These are phyloP conservation scores for Obba rivulosa DNA, from an alignment of 768 basidiomycete genomes.

Conservation along the genomic window DNA sequence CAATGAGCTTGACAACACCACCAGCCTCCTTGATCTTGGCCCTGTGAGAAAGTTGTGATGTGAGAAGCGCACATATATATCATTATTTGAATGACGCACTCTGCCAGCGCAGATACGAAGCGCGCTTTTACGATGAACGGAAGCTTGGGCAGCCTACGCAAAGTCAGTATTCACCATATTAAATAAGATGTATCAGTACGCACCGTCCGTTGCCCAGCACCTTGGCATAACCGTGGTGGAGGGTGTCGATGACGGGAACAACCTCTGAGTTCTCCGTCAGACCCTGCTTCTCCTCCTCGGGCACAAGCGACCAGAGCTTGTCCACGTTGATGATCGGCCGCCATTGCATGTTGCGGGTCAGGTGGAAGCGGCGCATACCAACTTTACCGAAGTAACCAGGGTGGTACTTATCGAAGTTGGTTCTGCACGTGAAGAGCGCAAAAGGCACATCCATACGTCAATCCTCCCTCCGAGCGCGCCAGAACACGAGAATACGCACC, in stretches of 20 bases:
- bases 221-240: conserved; percentile 82
- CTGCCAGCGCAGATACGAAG: conserved; percentile 84
- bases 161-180: neutral
- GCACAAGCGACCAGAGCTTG: conserved; percentile 92
- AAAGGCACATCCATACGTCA: neutral
- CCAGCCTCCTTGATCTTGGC: conserved; percentile 89
- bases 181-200: conserved; percentile 26
- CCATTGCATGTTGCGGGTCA: conserved; percentile 88
- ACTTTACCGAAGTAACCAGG: conserved; percentile 99
- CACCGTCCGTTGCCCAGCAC: conserved; percentile 92
- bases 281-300: conserved; percentile 75
- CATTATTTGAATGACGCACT: conserved; percentile 39
- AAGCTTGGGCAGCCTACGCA: conserved; percentile 68
- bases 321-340: conserved; percentile 97
- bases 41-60: conserved; percentile 24
- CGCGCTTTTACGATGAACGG: conserved; percentile 99
- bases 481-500: conserved; percentile 44
- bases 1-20: conserved; percentile 89
- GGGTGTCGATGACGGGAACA: conserved; percentile 93
- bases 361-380: conserved; percentile 99
- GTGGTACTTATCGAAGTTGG: conserved; percentile 99
- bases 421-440: conserved; percentile 40
- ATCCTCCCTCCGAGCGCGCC: neutral
- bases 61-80: conserved; percentile 2
- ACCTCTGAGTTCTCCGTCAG: conserved; percentile 69